A percentile compares a stretch with the other conserved stretches of the same genome.
Evolutionary conservation across 306 rosid species (phyloP).

Genomic region (Betula pendula): DNA sequence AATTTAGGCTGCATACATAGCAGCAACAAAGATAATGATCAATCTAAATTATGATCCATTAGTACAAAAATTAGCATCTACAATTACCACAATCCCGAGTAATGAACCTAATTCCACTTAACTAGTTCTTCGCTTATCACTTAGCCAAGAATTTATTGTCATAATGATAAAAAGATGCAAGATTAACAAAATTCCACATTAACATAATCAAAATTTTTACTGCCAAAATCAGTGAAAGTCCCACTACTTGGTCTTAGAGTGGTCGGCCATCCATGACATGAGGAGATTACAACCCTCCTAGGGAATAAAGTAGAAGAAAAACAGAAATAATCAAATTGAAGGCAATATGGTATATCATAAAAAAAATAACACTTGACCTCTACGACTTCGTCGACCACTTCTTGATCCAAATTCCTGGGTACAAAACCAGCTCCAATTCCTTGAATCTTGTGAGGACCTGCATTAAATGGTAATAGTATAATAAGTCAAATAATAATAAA

Average conservation of each 20-base stretch:
- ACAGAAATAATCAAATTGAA: slow-evolving; percentile 5
- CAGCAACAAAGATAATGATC: slow-evolving; percentile 2
- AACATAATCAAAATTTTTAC: slow-evolving; percentile 5
- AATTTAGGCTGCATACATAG: slow-evolving; percentile 16
- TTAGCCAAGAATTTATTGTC: no score
- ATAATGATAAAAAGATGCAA: not conserved
- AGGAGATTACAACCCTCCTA: slow-evolving; percentile 4
- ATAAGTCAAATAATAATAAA: slow-evolving; percentile 12
- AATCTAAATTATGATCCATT: not conserved
- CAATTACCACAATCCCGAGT: not conserved
- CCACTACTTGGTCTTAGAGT: slow-evolving; percentile 12
- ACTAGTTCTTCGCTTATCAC: not conserved
- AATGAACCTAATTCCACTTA: not conserved
- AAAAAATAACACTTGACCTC: slow-evolving; percentile 46
- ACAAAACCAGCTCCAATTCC: slow-evolving; percentile 99
- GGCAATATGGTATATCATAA: not conserved
- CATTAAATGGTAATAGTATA: slow-evolving; percentile 23
- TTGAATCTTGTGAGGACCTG: slow-evolving; percentile 99
- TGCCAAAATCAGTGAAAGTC: not conserved
- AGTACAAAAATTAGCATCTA: not conserved
- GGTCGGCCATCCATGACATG: not conserved
- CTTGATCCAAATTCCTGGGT: slow-evolving; percentile 86
- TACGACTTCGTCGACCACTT: slow-evolving; percentile 80
- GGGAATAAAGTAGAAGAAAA: not conserved
- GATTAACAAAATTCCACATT: not conserved